Percentiles rank a stretch among this genome's conserved stretches.
These are phyloP conservation scores for Dipteronia sinensis DNA, from an alignment of 345 rosid species.

Conservation along the genomic window DNA sequence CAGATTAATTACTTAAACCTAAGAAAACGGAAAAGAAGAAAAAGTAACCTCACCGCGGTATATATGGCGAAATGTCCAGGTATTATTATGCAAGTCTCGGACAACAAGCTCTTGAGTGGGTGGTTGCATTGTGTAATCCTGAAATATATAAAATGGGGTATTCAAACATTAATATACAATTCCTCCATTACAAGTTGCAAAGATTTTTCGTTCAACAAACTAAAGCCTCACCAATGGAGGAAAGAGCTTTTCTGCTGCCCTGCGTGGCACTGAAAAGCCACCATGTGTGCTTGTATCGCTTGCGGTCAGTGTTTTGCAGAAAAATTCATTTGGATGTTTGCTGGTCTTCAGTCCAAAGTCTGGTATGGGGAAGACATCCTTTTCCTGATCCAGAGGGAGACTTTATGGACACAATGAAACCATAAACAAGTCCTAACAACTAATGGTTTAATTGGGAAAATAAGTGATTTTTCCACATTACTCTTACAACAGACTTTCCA, in stretches of 20 bases:
- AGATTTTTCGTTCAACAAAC: not conserved
- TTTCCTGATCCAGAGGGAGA: slow-evolving; percentile 54
- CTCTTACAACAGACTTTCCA: not conserved
- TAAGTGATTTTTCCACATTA: not conserved
- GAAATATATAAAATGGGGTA: slow-evolving; percentile 9
- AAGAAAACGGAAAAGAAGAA: not conserved
- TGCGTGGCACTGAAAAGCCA: slow-evolving; percentile 97
- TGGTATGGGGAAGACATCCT: slow-evolving; percentile 83
- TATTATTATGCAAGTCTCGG: slow-evolving; percentile 87
- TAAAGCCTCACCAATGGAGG: slow-evolving; percentile 71
- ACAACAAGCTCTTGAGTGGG: slow-evolving; percentile 97
- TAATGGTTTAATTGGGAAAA: not conserved
- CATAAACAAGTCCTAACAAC: not conserved
- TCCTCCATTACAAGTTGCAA: not conserved
- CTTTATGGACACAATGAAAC: slow-evolving; percentile 1
- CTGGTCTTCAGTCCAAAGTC: slow-evolving; percentile 81
- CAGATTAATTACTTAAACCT: not conserved
- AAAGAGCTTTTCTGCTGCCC: slow-evolving; percentile 99
- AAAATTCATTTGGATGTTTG: slow-evolving; percentile 92
- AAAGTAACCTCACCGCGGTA: slow-evolving; percentile 67
- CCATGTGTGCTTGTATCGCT: slow-evolving; percentile 99
- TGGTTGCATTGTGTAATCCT: slow-evolving; percentile 95
- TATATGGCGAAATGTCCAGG: slow-evolving; percentile 97
- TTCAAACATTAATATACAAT: not conserved
- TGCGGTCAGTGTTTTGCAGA: slow-evolving; percentile 95